Evolutionary conservation across 1,284 basidiomycete species (phyloP).

Genomic region (Moesziomyces aphidis): DNA sequence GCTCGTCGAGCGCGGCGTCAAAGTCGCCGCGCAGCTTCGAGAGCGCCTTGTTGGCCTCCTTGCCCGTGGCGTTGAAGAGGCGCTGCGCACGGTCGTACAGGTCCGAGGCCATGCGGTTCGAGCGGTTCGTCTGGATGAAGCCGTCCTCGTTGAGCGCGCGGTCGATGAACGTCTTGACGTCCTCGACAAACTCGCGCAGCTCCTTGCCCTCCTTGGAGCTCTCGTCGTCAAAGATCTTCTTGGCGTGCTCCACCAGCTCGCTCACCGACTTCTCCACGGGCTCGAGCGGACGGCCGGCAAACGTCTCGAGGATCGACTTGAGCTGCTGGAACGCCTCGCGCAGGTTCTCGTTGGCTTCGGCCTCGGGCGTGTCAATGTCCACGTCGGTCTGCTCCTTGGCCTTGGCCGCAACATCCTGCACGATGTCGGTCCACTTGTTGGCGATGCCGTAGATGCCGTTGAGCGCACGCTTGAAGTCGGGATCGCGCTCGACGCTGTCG

Average conservation of each 20-base stretch:
- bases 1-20: constrained; percentile 31
- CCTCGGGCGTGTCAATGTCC: constrained; percentile 68
- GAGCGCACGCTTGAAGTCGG: constrained; percentile 69
- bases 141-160: constrained; percentile 49
- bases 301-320: constrained; percentile 69
- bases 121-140: constrained; percentile 46
- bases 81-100: constrained; percentile 49
- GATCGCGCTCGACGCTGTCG: constrained; percentile 62
- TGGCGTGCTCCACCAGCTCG: constrained; percentile 66
- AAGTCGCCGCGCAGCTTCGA: constrained; percentile 45
- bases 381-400: constrained; percentile 68
- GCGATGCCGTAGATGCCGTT: constrained; percentile 68
- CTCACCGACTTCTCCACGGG: constrained; percentile 67
- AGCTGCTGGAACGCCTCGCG: constrained; percentile 69
- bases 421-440: constrained; percentile 70
- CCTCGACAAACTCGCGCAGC: constrained; percentile 67
- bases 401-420: constrained; percentile 68
- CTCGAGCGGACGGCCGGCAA: constrained; percentile 63
- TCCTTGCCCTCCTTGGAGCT: constrained; percentile 57
- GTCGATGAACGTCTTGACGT: constrained; percentile 46
- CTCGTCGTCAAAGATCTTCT: constrained; percentile 68
- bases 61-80: constrained; percentile 45
- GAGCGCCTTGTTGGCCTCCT: constrained; percentile 53
- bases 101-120: constrained; percentile 41
- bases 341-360: constrained; percentile 68